Percentiles rank a stretch among this genome's conserved stretches.
phyloP scores from a whole-genome alignment of 805 yeast genomes.

The Metschnikowia lochheadii region DNA sequence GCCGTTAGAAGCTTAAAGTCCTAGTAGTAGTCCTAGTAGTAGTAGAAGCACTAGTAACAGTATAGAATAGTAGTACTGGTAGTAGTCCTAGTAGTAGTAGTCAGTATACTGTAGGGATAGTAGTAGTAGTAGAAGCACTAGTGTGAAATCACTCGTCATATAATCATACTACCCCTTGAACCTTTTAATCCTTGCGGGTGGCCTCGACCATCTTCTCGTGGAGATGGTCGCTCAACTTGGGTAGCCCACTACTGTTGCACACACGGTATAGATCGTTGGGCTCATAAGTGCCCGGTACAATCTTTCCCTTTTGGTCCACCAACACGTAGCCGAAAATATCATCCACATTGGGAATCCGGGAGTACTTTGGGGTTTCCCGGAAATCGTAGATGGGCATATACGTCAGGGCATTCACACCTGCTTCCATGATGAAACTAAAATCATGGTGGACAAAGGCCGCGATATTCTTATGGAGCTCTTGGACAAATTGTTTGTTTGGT shows the following conservation, averaged over 20 bases:
- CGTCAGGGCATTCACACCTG: conserved; percentile 46
- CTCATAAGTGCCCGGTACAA: conserved; percentile 54
- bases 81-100: too few species aligned
- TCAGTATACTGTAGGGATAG: too few species aligned
- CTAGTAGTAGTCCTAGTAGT: too few species aligned
- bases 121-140: too few species aligned
- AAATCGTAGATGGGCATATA: conserved; percentile 72
- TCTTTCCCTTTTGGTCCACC: conserved; percentile 52
- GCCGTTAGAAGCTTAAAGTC: too few species aligned
- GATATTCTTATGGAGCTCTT: conserved; percentile 25
- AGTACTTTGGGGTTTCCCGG: conserved; percentile 58
- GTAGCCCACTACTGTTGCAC: conserved; percentile 26
- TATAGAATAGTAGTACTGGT: too few species aligned
- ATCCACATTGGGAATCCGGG: conserved; percentile 66
- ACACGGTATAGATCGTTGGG: conserved; percentile 56
- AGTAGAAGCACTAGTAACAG: too few species aligned
- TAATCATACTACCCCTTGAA: too few species aligned
- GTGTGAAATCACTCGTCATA: too few species aligned
- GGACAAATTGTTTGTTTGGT: conserved; percentile 26
- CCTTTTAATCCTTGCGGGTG: not conserved
- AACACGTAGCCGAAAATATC: conserved; percentile 68
- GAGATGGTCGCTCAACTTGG: conserved; percentile 18
- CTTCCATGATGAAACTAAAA: conserved; percentile 52
- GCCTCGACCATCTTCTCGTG: conserved; percentile 15
- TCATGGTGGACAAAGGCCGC: conserved; percentile 32